Base-by-base conservation (phyloP, 768 basidiomycete species). In the Harrya chromipes region DNA sequence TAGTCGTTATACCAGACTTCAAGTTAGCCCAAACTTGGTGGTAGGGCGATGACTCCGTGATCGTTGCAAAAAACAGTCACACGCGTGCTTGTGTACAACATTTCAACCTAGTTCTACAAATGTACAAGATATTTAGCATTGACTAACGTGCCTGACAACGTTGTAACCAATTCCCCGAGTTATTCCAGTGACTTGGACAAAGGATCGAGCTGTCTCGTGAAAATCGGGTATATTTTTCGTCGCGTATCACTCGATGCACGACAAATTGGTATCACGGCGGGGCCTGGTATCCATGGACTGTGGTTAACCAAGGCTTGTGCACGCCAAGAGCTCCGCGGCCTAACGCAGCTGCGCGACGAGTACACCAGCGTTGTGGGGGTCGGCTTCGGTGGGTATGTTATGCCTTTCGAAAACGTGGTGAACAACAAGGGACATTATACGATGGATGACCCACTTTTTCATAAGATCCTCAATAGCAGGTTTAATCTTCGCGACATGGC, bases 391-490 rank as follows among this genome's bases (percentile, higher is more conserved):
- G 9, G 76, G 72, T 27, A 97, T 75, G 48, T 79, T 76, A 63
- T 92, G 79, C 61, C 92, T 94, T 59, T 33, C 14, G 43, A 40
- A 38, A 26, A 46, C 19, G 35, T 1, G 19, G 29, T 42, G n/a
- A 55, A 23, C 43, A 16, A 21, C 34, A 26, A 20, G 24, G 23
- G 24, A 46, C 10, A n/a, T 46, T 21, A 26, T 14, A 16, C 13
- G 12, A 27, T 21, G 29, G 12, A 9, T 35, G 12, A 43, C 41
- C 36, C 59, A 90, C 89, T 86, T 91, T 56, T 77, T 73, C 81
- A 95, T 88, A 43, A 95, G 72, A 33, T 87, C 84, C 64, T 91
- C 87, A 43, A 98, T 85, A 6, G 94, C 94, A 27, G 94, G 95
- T 63, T 87, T 93, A 61, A 97, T 77, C 71, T 95, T 98, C 0